Evolutionary conservation across 345 rosid genomes (phyloP).

Genomic region (Murraya koenigii): DNA sequence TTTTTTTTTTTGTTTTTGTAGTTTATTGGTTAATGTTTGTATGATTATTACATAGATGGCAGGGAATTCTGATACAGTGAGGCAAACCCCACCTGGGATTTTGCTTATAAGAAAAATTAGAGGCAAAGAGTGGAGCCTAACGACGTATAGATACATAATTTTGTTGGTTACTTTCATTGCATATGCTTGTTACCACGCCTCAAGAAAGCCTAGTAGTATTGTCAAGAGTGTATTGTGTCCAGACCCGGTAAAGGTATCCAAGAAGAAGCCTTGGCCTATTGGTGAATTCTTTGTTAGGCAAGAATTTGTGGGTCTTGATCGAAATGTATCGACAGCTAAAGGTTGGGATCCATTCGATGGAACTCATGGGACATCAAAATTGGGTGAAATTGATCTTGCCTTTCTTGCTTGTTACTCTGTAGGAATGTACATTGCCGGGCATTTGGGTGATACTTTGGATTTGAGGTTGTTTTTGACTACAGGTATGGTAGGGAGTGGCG

Average conservation of each 20-base stretch:
- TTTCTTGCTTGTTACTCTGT: slow-evolving; percentile 82
- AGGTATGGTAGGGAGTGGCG: slow-evolving; percentile 92
- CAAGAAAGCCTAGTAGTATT: slow-evolving; percentile 87
- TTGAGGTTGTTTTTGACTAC: slow-evolving; percentile 75
- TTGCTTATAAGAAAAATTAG: slow-evolving; percentile 40
- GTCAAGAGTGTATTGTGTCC: slow-evolving; percentile 88
- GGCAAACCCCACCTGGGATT: slow-evolving; percentile 76
- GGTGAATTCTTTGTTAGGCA: slow-evolving; percentile 55
- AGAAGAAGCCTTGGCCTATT: slow-evolving; percentile 56
- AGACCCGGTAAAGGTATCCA: slow-evolving; percentile 27
- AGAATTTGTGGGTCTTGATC: slow-evolving; percentile 3
- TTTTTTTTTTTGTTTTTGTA: neutral
- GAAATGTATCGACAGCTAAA: slow-evolving; percentile 1
- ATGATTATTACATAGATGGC: slow-evolving; percentile 32
- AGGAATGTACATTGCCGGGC: slow-evolving; percentile 91
- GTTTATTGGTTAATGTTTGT: slow-evolving; percentile 1
- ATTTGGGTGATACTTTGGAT: slow-evolving; percentile 86
- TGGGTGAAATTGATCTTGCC: slow-evolving; percentile 92
- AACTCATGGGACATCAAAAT: slow-evolving; percentile 63
- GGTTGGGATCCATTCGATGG: slow-evolving; percentile 91
- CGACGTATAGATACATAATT: slow-evolving; percentile 61
- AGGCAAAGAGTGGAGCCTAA: slow-evolving; percentile 66
- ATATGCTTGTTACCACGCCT: slow-evolving; percentile 88
- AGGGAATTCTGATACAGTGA: slow-evolving; percentile 23
- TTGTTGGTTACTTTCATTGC: slow-evolving; percentile 82